These are phyloP conservation scores for Malania oleifera DNA, from an alignment of 164 flowering plant species.

Conservation along the genomic window DNA sequence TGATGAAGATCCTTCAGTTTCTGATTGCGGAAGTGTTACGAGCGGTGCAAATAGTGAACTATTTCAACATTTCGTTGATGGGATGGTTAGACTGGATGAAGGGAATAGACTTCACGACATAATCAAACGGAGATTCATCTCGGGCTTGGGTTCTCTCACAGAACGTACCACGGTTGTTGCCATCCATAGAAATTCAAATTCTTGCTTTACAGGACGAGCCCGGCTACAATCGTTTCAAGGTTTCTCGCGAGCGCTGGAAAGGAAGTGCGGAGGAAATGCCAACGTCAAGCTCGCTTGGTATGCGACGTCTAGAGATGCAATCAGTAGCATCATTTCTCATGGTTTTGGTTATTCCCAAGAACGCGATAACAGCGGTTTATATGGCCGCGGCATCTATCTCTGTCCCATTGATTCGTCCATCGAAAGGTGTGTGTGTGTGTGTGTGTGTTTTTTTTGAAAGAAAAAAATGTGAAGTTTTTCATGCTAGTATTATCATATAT, in stretches of 20 bases:
- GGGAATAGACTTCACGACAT: conserved; percentile 19
- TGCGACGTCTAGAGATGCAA: conserved; percentile 14
- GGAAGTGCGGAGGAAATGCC: conserved; percentile 23
- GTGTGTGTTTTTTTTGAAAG: not conserved
- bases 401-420: conserved; percentile 27
- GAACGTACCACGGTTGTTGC: conserved; percentile 8
- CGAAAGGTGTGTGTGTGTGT: conserved; percentile 20
- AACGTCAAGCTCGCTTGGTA: conserved; percentile 36
- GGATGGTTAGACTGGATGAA: conserved; percentile 17
- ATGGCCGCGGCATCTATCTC: conserved; percentile 31
- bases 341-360: conserved; percentile 24
- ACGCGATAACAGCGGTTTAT: conserved; percentile 10
- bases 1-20: conserved; percentile 19
- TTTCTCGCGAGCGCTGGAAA: conserved; percentile 18
- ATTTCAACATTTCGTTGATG: not conserved
- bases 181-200: conserved; percentile 14
- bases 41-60: conserved; percentile 11
- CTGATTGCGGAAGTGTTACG: conserved; percentile 39
- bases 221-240: conserved; percentile 21
- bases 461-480: not conserved
- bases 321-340: conserved; percentile 15
- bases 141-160: conserved; percentile 21
- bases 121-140: conserved; percentile 17
- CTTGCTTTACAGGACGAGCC: conserved; percentile 15
- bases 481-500: not conserved